These are phyloP conservation scores for Lolium multiflorum DNA, from an alignment of 176 grass and related monocot genomes.

Conservation along the genomic window DNA sequence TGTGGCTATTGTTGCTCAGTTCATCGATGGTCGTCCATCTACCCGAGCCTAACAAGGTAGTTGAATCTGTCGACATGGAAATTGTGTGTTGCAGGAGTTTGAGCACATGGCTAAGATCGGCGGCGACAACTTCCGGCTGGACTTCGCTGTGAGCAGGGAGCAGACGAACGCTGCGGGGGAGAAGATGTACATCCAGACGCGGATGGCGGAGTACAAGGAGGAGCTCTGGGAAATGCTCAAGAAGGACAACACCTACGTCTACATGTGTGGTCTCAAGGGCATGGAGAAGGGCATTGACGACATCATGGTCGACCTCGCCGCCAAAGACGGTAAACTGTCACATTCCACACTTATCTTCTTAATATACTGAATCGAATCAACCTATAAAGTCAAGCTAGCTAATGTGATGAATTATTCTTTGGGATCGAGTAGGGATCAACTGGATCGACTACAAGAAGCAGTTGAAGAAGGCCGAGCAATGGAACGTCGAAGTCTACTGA, in stretches of 20 bases:
- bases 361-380: not conserved
- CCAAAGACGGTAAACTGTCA: conserved; percentile 50
- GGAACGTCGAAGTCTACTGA: conserved; percentile 98
- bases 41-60: not conserved
- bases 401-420: not conserved
- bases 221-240: conserved; percentile 92
- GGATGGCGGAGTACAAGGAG: conserved; percentile 87
- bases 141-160: conserved; percentile 93
- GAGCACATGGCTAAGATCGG: conserved; percentile 77
- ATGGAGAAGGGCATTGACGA: conserved; percentile 99
- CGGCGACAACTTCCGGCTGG: conserved; percentile 76
- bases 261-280: conserved; percentile 93
- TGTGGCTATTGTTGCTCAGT: not conserved
- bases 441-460: conserved; percentile 84
- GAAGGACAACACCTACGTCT: conserved; percentile 94
- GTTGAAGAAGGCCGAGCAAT: conserved; percentile 84
- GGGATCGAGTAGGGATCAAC: conserved; percentile 56
- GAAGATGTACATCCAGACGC: conserved; percentile 99
- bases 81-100: conserved; percentile 55
- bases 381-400: not conserved
- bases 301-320: conserved; percentile 77
- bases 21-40: not conserved
- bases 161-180: conserved; percentile 85
- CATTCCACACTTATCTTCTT: not conserved
- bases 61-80: not conserved